Evolutionary conservation across 2,329 filamentous ascomycete species (phyloP), one percentile per base, ranked within the genome.

Genomic region (Trichoderma citrinoviride): DNA sequence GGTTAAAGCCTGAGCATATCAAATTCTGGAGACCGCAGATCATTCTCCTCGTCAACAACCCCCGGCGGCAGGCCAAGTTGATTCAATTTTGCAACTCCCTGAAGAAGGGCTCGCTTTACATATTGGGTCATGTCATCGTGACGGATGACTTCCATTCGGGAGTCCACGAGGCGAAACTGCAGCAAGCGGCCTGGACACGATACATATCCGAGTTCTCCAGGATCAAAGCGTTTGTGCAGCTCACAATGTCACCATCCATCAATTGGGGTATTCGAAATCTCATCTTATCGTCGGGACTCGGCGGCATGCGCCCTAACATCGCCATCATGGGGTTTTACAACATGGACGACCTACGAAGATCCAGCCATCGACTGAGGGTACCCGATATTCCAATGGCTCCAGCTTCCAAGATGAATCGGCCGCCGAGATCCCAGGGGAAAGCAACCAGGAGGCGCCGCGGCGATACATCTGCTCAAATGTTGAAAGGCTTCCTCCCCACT

Each of bases 21-120:
- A 96, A 96, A 72, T 96, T 96, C 74, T 96, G 93, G 92, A 84
- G 92, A 58, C 92, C 92, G 0, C 92, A 96, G 69, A 93, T 96
- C 49, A 85, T 96, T 54, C 82, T 96, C 0, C 85, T 96, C 61
- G 87, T 95, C 68, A 95, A 94, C 73, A 87, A 95, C 71, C 90
- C 92, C 4, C 84, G 92, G n/a, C 85, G 84, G 6, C 91, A 95
- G 73, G 92, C 90, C 61, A 89, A 91, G 47, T 83, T 96, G 46
- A 94, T 96, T 2, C 91, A 93, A 66, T 96, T 96, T 70, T 96
- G 92, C 77, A 96, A 96, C 74, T 93, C 91, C 0, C 79, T 96
- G 74, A 96, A 96, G 74, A 96, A 96, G 72, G 93, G 92, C 0
- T 88, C 87, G 0, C 76, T 96, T 1, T 96, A 95, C 74, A 90